Base-by-base conservation (phyloP, 202 grass and related monocot genomes). In the Panicum hallii region DNA sequence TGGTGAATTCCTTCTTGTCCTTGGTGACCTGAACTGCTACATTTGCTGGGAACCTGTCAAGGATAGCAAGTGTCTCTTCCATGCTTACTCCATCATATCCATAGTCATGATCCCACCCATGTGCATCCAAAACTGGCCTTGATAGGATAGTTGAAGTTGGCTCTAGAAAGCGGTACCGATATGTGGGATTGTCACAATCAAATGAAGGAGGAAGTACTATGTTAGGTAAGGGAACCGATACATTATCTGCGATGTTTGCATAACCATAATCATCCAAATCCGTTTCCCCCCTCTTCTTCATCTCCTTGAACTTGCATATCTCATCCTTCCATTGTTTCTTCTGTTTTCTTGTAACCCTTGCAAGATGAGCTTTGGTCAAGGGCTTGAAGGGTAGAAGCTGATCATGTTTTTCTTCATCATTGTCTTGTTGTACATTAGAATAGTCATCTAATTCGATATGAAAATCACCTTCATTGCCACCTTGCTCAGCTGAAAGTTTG, bases 51-150 rank as follows among this genome's bases (percentile, higher is more conserved):
- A 99, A 99, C 46, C 74, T 85, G 63, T 44, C 83, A 67, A 86
- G 88, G 52, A 99, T 26, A 88, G 91, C 91, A 16, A 96, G 91
- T 5, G 67, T 90, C 56, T 94, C 93, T 85, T 96, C 97, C 53
- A 99, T 67, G n/a, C 90, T 96, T 53, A 99, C 88, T 57, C 93
- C 93, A 74, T 99, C 97, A 83, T 96, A 96, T 45, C 97, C 97
- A 69, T 84, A 95, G 80, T 99, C 97, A 91, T 99, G 97, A 82
- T 99, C 97, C 97, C 97, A 99, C 57, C 97, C 90, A 72, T 96
- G 88, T 0, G 87, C 87, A 77, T 94, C 90, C 79, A 96, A 74
- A 64, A 98, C 86, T 79, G 97, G 97, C 83, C 91, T 88, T 77
- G 93, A 90, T 71, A 92, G 81, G 58, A 96, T 63, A 77, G 85